Percentiles rank a stretch among this genome's conserved stretches.
These are phyloP conservation scores for Lachnellula subtilissima DNA, from an alignment of 2,329 filamentous ascomycete genomes.

Conservation along the genomic window DNA sequence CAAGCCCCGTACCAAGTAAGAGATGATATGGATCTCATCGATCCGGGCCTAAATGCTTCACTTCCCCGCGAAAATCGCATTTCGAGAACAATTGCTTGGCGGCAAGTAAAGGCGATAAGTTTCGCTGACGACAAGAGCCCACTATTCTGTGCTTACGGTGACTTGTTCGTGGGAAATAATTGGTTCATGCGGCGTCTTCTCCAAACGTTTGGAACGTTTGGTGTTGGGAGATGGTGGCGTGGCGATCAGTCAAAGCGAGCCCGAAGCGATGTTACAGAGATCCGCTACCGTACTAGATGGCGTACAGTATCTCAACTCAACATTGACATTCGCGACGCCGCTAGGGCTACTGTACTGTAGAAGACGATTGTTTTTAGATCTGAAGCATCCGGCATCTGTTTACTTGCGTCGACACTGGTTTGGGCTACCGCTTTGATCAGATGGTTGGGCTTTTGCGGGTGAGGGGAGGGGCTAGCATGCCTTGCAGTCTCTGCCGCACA, in stretches of 20 bases:
- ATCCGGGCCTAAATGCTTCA: too few relatives aligned
- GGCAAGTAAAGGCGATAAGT: not conserved
- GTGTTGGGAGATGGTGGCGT: not conserved
- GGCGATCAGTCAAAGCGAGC: not conserved
- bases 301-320: not conserved
- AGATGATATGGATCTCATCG: not conserved
- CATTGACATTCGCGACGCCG: not conserved
- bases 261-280: not conserved
- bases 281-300: too few relatives aligned
- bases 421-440: not conserved
- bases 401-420: not conserved
- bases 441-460: not conserved
- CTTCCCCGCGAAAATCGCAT: not conserved
- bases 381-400: not conserved
- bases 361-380: not conserved
- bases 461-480: not conserved
- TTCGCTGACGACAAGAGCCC: not conserved
- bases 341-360: not conserved
- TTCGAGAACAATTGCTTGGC: not conserved
- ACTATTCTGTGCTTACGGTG: not conserved
- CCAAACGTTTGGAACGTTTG: not conserved
- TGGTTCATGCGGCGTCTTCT: not conserved
- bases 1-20: constrained; percentile 3
- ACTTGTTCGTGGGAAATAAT: not conserved
- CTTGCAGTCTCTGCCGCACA: too few relatives aligned